These are phyloP conservation scores for Rauvolfia tetraphylla DNA, from an alignment of 257 asterid genomes.

Conservation along the genomic window DNA sequence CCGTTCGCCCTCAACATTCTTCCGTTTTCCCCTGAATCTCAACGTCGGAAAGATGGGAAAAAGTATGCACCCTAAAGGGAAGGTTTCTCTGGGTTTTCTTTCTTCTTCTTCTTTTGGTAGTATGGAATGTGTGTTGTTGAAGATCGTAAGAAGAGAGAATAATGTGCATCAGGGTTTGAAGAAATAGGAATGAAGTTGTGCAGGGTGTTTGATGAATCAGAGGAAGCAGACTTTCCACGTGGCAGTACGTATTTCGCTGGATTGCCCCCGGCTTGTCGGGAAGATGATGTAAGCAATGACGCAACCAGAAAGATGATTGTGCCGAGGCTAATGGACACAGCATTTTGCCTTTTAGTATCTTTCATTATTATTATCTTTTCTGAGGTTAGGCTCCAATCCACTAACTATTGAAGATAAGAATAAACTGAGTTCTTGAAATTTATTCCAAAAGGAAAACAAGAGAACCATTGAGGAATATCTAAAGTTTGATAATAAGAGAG, in stretches of 20 bases:
- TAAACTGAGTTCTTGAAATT: not conserved
- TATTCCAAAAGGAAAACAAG: no score
- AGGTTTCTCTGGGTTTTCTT: not conserved
- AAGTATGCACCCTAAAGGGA: not conserved
- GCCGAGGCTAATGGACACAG: not conserved
- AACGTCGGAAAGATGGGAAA: no score
- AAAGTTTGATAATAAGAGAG: no score
- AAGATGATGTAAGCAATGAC: slow-evolving; percentile 11
- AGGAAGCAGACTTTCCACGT: slow-evolving; percentile 5
- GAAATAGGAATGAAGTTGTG: not conserved
- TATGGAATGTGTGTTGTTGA: not conserved
- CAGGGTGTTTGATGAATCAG: not conserved
- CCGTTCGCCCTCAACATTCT: slow-evolving; percentile 13
- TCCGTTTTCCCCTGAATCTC: not conserved
- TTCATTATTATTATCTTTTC: no score
- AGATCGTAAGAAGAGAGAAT: not conserved
- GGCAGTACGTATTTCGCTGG: not conserved
- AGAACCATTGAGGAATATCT: no score
- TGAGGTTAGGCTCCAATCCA: not conserved
- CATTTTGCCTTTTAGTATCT: not conserved
- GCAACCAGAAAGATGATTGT: not conserved
- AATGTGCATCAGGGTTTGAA: not conserved
- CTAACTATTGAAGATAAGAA: not conserved
- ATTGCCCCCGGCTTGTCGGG: slow-evolving; percentile 8
- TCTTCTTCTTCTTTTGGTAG: not conserved